Evolutionary conservation across 345 rosid genomes (phyloP).

Genomic region (Adansonia digitata): DNA sequence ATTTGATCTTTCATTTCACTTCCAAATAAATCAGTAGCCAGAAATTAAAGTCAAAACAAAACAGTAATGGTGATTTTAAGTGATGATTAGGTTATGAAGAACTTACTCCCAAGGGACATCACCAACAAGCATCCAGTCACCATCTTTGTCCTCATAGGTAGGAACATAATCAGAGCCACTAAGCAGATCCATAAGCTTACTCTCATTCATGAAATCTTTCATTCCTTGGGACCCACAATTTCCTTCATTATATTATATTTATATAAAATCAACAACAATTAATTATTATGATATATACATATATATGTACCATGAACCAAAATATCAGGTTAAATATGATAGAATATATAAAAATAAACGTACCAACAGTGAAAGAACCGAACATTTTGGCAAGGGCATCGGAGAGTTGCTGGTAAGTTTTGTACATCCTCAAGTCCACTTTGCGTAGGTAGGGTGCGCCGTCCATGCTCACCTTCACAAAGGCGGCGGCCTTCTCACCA

Average conservation of each 20-base stretch:
- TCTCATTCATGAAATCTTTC: constrained; percentile 76
- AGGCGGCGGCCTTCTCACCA: constrained; percentile 34
- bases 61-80: not conserved
- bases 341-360: not conserved
- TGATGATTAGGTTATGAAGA: not conserved
- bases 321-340: not conserved
- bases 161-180: constrained; percentile 75
- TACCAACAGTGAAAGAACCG: constrained; percentile 78
- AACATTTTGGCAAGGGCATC: constrained; percentile 66
- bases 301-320: not conserved
- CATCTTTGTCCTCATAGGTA: constrained; percentile 90
- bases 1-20: not conserved
- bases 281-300: not conserved
- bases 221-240: constrained; percentile 71
- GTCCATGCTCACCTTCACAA: constrained; percentile 89
- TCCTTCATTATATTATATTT: constrained; percentile 17
- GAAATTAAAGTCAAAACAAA: not conserved
- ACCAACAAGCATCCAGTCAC: constrained; percentile 97
- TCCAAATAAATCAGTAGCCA: not conserved
- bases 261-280: not conserved
- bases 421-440: constrained; percentile 74
- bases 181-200: constrained; percentile 63
- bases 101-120: constrained; percentile 96
- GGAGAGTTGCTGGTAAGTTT: constrained; percentile 62
- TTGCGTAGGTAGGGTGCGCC: constrained; percentile 95